Evolutionary conservation across 768 basidiomycete species (phyloP).

Genomic region (Tricholoma sp.): DNA sequence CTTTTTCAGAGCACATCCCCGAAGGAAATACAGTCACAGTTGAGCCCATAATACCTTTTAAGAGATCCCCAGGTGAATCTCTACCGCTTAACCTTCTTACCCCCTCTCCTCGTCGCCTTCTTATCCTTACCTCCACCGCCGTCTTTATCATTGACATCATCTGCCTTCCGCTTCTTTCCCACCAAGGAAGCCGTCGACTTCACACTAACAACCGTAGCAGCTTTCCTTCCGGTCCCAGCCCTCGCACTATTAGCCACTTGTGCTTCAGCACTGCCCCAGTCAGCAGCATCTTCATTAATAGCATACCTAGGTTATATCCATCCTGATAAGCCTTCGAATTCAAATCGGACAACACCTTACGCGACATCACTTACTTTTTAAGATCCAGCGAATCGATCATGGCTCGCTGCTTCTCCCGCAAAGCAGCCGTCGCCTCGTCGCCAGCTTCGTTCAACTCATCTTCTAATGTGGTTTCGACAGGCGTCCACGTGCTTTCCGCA

Average conservation of each 20-base stretch:
- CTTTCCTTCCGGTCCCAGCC: slow-evolving; percentile 32
- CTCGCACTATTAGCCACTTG: slow-evolving; percentile 51
- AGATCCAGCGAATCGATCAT: slow-evolving; percentile 88
- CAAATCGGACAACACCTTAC: slow-evolving; percentile 4
- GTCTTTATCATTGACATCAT: slow-evolving; percentile 23
- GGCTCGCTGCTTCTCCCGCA: slow-evolving; percentile 75
- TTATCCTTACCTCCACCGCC: slow-evolving; percentile 28
- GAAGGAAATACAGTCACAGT: not conserved
- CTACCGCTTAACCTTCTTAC: slow-evolving; percentile 39
- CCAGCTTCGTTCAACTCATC: slow-evolving; percentile 79
- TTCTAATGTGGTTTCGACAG: slow-evolving; percentile 43
- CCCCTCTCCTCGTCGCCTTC: slow-evolving; percentile 43
- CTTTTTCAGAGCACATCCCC: no score
- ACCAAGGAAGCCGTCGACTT: slow-evolving; percentile 36
- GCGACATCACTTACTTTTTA: slow-evolving; percentile 63
- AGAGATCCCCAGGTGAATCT: not conserved
- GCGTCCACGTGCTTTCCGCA: slow-evolving; percentile 30
- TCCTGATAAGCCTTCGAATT: slow-evolving; percentile 9
- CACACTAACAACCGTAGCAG: slow-evolving; percentile 72
- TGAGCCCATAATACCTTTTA: not conserved
- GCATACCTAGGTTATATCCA: slow-evolving; percentile 48
- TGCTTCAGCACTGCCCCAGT: slow-evolving; percentile 73
- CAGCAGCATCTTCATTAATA: slow-evolving; percentile 62
- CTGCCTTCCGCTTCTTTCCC: slow-evolving; percentile 59
- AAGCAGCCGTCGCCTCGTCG: slow-evolving; percentile 59